Conservation (phyloP, 768 basidiomycete species). For the Lactarius hatsudake region DNA sequence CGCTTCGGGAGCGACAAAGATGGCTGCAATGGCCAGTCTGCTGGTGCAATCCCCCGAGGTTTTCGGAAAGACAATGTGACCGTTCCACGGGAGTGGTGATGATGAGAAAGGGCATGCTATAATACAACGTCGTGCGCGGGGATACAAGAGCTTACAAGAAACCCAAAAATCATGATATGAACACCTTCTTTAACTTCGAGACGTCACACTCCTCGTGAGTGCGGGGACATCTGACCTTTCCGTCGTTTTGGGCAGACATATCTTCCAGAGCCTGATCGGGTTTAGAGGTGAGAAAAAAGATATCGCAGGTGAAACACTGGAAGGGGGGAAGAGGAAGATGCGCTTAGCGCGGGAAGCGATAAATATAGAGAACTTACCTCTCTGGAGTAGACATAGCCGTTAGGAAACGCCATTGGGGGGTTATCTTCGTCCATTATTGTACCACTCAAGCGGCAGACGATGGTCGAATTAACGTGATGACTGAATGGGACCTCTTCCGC, state of each 20-base stretch:
- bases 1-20: background rate
- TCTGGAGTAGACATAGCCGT: constrained; percentile 90
- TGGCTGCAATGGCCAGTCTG: background rate
- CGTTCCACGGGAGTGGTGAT: background rate
- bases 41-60: background rate
- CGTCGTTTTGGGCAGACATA: constrained; percentile 79
- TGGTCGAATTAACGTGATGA: constrained; percentile 93
- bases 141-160: background rate
- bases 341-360: background rate
- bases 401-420: constrained; percentile 87
- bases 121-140: constrained; percentile 2
- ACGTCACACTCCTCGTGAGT: constrained; percentile 65
- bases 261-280: constrained; percentile 71
- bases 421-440: constrained; percentile 95
- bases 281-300: background rate
- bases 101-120: background rate
- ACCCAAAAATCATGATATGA: constrained; percentile 61
- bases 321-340: background rate
- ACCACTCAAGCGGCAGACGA: constrained; percentile 88
- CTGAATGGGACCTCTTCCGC: constrained; percentile 86
- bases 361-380: constrained; percentile 55
- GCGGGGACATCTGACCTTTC: constrained; percentile 80
- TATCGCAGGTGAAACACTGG: background rate
- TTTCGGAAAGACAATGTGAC: background rate
- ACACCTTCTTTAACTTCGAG: constrained; percentile 76